These are phyloP conservation scores for Fusarium sp. DNA, from an alignment of 2,329 filamentous ascomycete genomes.

Conservation along the genomic window DNA sequence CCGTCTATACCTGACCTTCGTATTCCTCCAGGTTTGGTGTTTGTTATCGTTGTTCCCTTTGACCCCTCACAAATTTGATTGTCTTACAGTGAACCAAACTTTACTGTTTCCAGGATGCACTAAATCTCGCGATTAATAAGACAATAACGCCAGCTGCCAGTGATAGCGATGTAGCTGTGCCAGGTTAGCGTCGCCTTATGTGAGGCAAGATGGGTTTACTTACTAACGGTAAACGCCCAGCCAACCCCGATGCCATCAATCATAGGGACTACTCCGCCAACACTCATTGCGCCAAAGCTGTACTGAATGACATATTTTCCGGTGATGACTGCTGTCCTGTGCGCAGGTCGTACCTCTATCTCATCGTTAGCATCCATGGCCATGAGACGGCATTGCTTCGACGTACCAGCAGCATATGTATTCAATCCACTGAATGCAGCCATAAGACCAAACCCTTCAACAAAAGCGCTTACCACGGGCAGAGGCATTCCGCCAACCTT, in stretches of 20 bases:
- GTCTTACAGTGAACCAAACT: not conserved
- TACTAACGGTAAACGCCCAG: constrained; percentile 43
- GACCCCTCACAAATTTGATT: not conserved
- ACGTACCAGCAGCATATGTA: constrained; percentile 53
- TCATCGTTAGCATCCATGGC: not conserved
- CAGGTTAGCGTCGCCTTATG: not conserved
- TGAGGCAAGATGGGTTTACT: not conserved
- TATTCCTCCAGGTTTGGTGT: not conserved
- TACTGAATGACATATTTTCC: constrained; percentile 46
- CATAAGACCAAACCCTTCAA: constrained; percentile 51
- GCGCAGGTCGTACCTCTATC: constrained; percentile 35
- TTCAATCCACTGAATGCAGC: constrained; percentile 53
- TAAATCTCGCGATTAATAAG: constrained; percentile 35
- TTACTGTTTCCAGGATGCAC: constrained; percentile 36
- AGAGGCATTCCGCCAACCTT: constrained; percentile 49
- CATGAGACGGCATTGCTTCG: accelerated
- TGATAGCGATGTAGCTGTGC: constrained; percentile 21
- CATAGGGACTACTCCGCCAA: constrained; percentile 42
- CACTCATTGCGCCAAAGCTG: constrained; percentile 42
- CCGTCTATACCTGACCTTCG: not conserved
- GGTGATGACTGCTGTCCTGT: constrained; percentile 43
- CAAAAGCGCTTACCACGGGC: constrained; percentile 50
- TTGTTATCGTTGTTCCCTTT: not conserved
- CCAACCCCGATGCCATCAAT: constrained; percentile 40
- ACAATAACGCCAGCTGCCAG: constrained; percentile 26